A percentile compares a stretch with the other conserved stretches of the same genome.
phyloP scores from a whole-genome alignment of 2,329 filamentous ascomycete species.

The Clonostachys byssicola region DNA sequence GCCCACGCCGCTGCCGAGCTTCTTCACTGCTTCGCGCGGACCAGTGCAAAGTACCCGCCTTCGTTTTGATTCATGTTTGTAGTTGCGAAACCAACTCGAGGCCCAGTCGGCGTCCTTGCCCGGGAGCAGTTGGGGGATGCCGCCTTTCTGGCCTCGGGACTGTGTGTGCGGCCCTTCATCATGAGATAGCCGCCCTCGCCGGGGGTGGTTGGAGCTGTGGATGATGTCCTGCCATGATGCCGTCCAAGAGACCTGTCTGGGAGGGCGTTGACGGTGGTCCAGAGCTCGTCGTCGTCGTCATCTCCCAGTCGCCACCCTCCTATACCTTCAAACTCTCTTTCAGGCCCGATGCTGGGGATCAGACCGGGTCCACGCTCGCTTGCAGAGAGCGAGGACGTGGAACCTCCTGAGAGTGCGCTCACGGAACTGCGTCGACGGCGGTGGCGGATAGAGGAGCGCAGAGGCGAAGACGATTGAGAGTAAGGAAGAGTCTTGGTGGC shows the following conservation, averaged over 20 bases:
- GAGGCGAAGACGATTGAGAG: conserved; percentile 5
- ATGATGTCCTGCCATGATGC: conserved; percentile 33
- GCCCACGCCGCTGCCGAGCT: too few relatives aligned
- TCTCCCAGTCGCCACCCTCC: conserved; percentile 41
- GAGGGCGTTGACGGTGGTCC: conserved; percentile 46
- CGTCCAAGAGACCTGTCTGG: conserved; percentile 37
- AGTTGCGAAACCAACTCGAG: conserved; percentile 16
- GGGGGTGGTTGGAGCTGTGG: conserved; percentile 29
- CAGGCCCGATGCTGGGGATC: conserved; percentile 41
- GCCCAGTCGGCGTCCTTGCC: conserved; percentile 40
- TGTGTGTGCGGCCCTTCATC: conserved; percentile 34
- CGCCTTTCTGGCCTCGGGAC: conserved; percentile 18
- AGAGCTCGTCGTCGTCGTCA: conserved; percentile 35
- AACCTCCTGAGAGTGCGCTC: conserved; percentile 21
- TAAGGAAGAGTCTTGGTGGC: conserved; percentile 1
- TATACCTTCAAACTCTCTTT: conserved; percentile 55
- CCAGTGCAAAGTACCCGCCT: conserved; percentile 37
- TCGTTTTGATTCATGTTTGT: conserved; percentile 15
- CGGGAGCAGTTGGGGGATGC: conserved; percentile 42
- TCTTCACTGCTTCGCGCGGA: not conserved
- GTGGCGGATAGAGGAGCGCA: conserved; percentile 5
- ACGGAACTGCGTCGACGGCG: conserved; percentile 27
- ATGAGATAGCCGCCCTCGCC: conserved; percentile 35
- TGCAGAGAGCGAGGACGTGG: conserved; percentile 21
- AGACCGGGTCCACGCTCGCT: conserved; percentile 32